Evolutionary conservation across 768 basidiomycete species (phyloP).

Genomic region (Phallus indusiatus): DNA sequence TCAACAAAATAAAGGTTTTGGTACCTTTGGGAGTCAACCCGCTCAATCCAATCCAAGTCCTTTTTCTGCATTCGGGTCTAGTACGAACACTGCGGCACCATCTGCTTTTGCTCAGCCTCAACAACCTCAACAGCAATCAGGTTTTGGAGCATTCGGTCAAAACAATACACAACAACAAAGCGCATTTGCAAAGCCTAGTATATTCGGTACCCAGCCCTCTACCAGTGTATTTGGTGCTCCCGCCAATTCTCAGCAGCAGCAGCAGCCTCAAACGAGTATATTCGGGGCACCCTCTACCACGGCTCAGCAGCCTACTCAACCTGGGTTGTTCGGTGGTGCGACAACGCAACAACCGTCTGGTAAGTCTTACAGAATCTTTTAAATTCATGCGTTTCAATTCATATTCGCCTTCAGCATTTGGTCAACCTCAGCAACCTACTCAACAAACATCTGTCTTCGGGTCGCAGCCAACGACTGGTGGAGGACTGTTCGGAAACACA

Average conservation of each 20-base stretch:
- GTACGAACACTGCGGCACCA: constrained; percentile 12
- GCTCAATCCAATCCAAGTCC: background rate
- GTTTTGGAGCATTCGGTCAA: constrained; percentile 29
- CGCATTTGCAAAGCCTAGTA: constrained; percentile 27
- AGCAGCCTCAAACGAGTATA: constrained; percentile 19
- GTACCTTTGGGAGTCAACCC: constrained; percentile 26
- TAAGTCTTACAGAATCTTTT: background rate
- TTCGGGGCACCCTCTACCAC: constrained; percentile 23
- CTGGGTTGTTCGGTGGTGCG: constrained; percentile 20
- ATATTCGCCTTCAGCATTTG: constrained; percentile 11
- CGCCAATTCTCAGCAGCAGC: constrained; percentile 18
- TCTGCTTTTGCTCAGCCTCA: constrained; percentile 30
- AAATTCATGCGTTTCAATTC: too few relatives aligned
- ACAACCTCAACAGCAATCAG: constrained; percentile 19
- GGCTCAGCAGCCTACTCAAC: constrained; percentile 18
- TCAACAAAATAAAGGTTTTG: constrained; percentile 32
- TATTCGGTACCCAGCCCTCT: constrained; percentile 16
- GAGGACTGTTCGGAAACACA: constrained; percentile 12
- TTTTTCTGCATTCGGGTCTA: constrained; percentile 3
- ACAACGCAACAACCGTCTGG: constrained; percentile 10
- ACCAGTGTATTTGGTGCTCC: constrained; percentile 29
- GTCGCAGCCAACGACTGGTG: constrained; percentile 9
- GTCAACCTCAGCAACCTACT: constrained; percentile 20
- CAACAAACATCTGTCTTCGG: constrained; percentile 15
- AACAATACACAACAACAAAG: constrained; percentile 32